Evolutionary conservation across 805 yeast genomes (phyloP).

Genomic region (Candida succiphila): DNA sequence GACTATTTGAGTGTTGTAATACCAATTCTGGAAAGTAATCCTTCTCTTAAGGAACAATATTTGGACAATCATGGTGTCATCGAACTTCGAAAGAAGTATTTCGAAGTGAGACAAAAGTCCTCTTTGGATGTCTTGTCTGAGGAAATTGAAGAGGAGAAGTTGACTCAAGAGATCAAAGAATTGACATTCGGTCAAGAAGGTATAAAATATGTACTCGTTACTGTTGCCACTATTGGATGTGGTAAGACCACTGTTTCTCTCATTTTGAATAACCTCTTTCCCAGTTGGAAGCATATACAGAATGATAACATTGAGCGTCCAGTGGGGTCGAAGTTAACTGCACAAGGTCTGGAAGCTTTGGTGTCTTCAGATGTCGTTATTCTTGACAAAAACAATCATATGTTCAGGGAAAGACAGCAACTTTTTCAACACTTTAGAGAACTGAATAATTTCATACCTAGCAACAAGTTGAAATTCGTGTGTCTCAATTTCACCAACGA

Average conservation of each 20-base stretch:
- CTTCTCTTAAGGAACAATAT: conserved; percentile 35
- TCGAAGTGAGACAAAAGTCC: conserved; percentile 22
- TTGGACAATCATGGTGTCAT: conserved; percentile 62
- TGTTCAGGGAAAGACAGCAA: conserved; percentile 56
- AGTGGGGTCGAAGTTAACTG: conserved; percentile 39
- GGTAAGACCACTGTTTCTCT: conserved; percentile 83
- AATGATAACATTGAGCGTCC: conserved; percentile 61
- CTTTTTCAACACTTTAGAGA: conserved; percentile 42
- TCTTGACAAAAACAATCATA: conserved; percentile 80
- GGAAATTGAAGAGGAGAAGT: conserved; percentile 23
- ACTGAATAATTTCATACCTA: conserved; percentile 32
- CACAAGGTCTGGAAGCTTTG: conserved; percentile 31
- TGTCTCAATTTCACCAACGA: conserved; percentile 56
- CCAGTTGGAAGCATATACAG: conserved; percentile 65
- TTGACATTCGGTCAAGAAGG: conserved; percentile 21
- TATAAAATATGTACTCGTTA: conserved; percentile 56
- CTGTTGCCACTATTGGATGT: conserved; percentile 88
- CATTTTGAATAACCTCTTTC: conserved; percentile 45
- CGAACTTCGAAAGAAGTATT: conserved; percentile 55
- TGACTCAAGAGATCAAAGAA: conserved; percentile 17
- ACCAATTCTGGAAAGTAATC: conserved; percentile 41
- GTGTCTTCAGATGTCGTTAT: conserved; percentile 42
- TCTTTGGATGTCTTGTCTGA: conserved; percentile 28
- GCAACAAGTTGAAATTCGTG: conserved; percentile 43
- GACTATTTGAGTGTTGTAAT: conserved; percentile 62